Conservation (phyloP, 495 filamentous ascomycete species). For the Neurospora sp. region DNA sequence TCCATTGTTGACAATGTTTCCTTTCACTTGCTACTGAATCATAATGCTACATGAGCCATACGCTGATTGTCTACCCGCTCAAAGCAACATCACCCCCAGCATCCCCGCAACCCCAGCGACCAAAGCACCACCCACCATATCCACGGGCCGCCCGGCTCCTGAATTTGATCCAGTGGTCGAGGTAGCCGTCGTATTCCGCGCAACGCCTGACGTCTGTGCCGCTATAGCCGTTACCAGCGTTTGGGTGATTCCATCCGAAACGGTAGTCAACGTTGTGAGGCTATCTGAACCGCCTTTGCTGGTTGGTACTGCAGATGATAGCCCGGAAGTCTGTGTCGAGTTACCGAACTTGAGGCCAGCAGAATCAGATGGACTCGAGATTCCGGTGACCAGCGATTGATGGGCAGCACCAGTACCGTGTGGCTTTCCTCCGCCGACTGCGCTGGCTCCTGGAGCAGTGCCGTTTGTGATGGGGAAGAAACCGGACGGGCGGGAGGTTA, state of each 20-base stretch:
- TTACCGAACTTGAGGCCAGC: not conserved
- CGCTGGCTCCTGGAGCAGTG: not conserved
- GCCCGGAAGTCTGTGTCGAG: not conserved
- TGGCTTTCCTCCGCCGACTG: not conserved
- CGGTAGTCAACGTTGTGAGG: slow-evolving; percentile 2
- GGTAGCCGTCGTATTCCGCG: not conserved
- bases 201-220: not conserved
- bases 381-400: not conserved
- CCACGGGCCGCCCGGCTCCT: not conserved
- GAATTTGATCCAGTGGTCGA: not conserved
- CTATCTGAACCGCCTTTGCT: not conserved
- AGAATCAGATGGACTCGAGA: not conserved
- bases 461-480: not conserved
- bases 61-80: not conserved
- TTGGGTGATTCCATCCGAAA: slow-evolving; percentile 1
- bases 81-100: slow-evolving; percentile 4
- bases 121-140: not conserved
- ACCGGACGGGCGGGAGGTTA: not conserved
- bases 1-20: not conserved
- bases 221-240: slow-evolving; percentile 1
- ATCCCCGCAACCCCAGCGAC: slow-evolving; percentile 1
- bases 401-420: not conserved
- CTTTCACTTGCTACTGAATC: not conserved
- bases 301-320: not conserved
- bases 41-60: not conserved